phyloP scores from a whole-genome alignment of 768 basidiomycete species.

The Tricholoma terreum region DNA sequence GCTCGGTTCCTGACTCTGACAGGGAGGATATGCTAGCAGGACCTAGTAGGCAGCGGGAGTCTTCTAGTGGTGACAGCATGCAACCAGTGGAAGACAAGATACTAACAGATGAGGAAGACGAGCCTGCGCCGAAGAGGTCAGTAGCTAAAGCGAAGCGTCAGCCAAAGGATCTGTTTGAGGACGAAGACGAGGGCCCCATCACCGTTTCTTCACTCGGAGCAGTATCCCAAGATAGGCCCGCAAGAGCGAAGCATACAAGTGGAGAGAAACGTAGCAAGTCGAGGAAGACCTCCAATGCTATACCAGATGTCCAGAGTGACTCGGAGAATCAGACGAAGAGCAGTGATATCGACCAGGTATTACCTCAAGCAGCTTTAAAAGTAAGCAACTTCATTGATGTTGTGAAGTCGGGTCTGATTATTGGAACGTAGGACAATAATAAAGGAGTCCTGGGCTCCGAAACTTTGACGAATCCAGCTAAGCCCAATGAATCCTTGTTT shows the following conservation, averaged over 20 bases:
- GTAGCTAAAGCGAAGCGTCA: conserved; percentile 19
- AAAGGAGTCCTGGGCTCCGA: conserved; percentile 7
- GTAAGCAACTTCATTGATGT: conserved; percentile 17
- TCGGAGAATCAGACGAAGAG: neutral
- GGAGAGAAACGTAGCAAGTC: neutral
- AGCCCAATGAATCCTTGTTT: conserved; percentile 12
- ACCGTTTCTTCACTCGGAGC: neutral
- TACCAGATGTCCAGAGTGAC: neutral
- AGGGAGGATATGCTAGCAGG: conserved; percentile 15
- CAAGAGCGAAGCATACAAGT: conserved; percentile 14
- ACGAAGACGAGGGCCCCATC: conserved; percentile 10
- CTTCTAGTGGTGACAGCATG: conserved; percentile 2
- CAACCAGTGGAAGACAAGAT: neutral
- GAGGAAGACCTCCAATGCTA: neutral
- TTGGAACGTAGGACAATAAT: conserved; percentile 27
- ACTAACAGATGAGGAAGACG: conserved; percentile 17
- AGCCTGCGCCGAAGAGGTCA: conserved; percentile 10
- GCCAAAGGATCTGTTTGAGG: conserved; percentile 9
- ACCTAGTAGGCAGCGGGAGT: conserved; percentile 27
- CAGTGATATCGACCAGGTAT: neutral
- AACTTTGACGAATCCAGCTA: conserved; percentile 4
- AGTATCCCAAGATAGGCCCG: neutral
- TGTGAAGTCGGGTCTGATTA: neutral
- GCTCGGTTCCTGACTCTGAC: conserved; percentile 24
- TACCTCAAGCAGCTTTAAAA: neutral